Evolutionary conservation across 106 monocot species (phyloP), one percentile per base, ranked within the genome.

Genomic region (Dendrobium huoshanense): DNA sequence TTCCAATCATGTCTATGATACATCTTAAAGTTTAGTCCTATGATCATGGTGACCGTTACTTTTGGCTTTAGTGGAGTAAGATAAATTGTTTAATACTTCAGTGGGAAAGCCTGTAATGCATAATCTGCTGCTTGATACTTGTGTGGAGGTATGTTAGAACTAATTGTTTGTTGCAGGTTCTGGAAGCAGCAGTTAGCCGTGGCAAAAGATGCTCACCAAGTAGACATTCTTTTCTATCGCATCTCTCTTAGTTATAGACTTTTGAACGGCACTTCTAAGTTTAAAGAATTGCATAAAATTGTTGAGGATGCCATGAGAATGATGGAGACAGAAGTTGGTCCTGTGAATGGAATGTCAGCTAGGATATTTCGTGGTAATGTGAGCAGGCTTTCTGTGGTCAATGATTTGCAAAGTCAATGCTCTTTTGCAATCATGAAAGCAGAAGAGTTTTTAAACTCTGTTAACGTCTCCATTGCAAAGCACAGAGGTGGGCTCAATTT

Each of bases 321-420:
- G 51, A 87, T 95, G 43, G 92, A 95, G 70, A 82, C 79, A 55
- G 95, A 95, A 86, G 88, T 95, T 72, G 95, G 95, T 75, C 88
- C 87, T 41, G 75, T 95, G 45, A 82, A 87, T 83, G 88, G 92
- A 19, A 88, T 90, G 78, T 92, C 90, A 43, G 83, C 90, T 45
- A 90, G 87, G 80, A 90, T 90, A 88, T 92, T 84, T 58, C 90
- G 90, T 47, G 90, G 95, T 27, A 95, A 90, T 56, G 92, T 95
- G 7, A 88, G 88, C 75, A 85, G 95, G 83, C 88, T 92, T n/a
- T 87, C 87, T 6, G 82, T 87, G 81, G 88, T 84, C 59, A 56
- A 56, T 80, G 88, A 90, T 48, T 86, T 95, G 75, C 92, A 90
- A 65, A 90, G 83, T 27, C 87, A 88, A 17, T 95, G 92, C 45